Conservation (phyloP, 2,329 filamentous ascomycete species). For the Phialocephala subalpina region DNA sequence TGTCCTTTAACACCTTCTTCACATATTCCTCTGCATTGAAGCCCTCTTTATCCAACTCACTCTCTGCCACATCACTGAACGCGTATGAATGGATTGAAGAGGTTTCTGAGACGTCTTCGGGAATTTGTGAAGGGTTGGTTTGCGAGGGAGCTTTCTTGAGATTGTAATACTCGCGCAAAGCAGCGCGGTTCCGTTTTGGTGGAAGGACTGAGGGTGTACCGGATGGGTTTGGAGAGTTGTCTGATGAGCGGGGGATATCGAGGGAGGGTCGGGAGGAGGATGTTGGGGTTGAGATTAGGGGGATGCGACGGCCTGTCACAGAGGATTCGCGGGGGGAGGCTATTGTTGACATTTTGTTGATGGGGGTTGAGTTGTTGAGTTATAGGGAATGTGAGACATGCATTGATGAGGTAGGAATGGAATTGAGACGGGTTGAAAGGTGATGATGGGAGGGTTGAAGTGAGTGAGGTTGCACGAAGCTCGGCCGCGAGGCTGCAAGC, state of each 20-base stretch:
- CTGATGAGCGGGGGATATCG: conserved; percentile 68
- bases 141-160: conserved; percentile 56
- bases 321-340: conserved; percentile 68
- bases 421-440: not conserved
- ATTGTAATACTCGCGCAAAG: conserved; percentile 94
- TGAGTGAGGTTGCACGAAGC: conserved; percentile 26
- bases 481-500: conserved; percentile 30
- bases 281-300: conserved; percentile 69
- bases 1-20: conserved; percentile 64
- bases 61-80: conserved; percentile 62
- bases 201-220: conserved; percentile 35
- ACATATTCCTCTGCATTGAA: conserved; percentile 81
- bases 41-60: conserved; percentile 75
- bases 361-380: not conserved
- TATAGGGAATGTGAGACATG: not conserved
- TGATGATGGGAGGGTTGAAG: not conserved
- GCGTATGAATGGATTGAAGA: conserved; percentile 36
- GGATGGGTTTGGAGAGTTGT: conserved; percentile 57
- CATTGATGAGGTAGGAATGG: not conserved
- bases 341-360: conserved; percentile 66
- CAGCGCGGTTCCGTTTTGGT: conserved; percentile 71
- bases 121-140: conserved; percentile 32
- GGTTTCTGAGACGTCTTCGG: conserved; percentile 37
- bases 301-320: conserved; percentile 62
- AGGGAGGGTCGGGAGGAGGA: conserved; percentile 80